Evolutionary conservation across 1,284 basidiomycete genomes (phyloP), one percentile per base, ranked within the genome.

Genomic region (Mixia osmundae): DNA sequence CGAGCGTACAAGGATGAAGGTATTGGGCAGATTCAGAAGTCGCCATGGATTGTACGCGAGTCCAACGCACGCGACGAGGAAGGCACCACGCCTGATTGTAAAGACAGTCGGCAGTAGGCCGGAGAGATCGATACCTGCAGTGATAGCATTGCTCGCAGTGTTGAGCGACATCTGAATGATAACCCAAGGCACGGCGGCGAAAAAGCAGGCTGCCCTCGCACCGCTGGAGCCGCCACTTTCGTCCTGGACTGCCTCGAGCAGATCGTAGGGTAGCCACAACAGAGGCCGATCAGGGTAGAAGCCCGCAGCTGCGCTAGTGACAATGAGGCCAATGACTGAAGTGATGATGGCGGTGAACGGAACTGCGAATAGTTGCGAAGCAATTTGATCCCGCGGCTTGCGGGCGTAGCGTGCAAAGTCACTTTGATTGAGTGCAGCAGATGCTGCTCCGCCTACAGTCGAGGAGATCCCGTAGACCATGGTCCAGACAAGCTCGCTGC

Each of bases 381-480:
- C 51, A 16, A 50, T 33, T 23, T 45, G 46, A 40, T 40, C 40
- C 24, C 40, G 42, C 7, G 50, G 50, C 16, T 35, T 42, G 30
- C 37, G 42, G 4, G 53, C 47, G 30, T 50, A 52, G 38, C 50
- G 44, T 16, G 44, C 44, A 46, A 46, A 52, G 38, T 52, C 50
- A 26, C 38, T 41, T 35, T 50, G 49, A n/a, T 48, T 47, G n/a
- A 50, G 42, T 3, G 48, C 50, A 3, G 49, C 50, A n/a, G 42
- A 33, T 6, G 42, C 49, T 48, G 46, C 47, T 2, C 45, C 41
- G 19, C 46, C 36, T 12, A 50, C 39, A n/a, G 49, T 47, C 9
- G 42, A 44, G 6, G 50, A 47, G 38, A 52, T 48, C 15, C 50
- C 50, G 19, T 49, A 41, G 45, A 50, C 45, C 44, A 52, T 50